Percentiles rank a stretch among this genome's conserved stretches.
Conservation (phyloP, 306 rosid species). For the Sophora flavescens region DNA sequence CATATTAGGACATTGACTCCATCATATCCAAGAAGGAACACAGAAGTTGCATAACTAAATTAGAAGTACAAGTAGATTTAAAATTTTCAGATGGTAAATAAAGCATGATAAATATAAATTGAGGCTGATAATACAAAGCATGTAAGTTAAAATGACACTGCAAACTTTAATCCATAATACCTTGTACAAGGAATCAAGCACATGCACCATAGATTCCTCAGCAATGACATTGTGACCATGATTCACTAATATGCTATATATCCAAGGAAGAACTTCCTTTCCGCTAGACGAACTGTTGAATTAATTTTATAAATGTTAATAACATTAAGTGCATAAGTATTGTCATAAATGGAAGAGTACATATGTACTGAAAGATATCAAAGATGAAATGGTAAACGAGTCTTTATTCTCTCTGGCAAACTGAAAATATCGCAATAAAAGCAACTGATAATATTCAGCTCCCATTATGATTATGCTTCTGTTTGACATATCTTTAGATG, state of each 20-base stretch:
- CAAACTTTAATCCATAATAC: constrained; percentile 46
- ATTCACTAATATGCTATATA: constrained; percentile 72
- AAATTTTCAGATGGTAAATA: constrained; percentile 15
- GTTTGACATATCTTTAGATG: not conserved
- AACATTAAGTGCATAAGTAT: constrained; percentile 19
- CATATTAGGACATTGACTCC: constrained; percentile 8
- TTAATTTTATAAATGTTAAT: constrained; percentile 40
- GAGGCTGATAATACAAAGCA: constrained; percentile 27
- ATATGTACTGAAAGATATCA: constrained; percentile 22
- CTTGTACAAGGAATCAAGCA: constrained; percentile 74
- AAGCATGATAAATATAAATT: constrained; percentile 26
- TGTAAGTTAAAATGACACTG: constrained; percentile 37
- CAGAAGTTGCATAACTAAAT: constrained; percentile 13
- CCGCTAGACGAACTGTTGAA: constrained; percentile 70
- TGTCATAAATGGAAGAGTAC: constrained; percentile 32
- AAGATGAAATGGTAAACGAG: constrained; percentile 1
- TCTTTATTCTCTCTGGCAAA: not conserved
- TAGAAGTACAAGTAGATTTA: constrained; percentile 5
- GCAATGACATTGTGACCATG: constrained; percentile 66
- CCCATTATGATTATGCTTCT: not conserved
- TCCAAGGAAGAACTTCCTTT: constrained; percentile 84
- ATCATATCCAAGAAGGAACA: constrained; percentile 26
- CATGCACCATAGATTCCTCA: constrained; percentile 51
- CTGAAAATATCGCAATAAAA: constrained; percentile 8
- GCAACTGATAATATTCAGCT: constrained; percentile 12